A percentile compares a stretch with the other conserved stretches of the same genome.
Evolutionary conservation across 1,284 basidiomycete genomes (phyloP).

Genomic region (Sanghuangporus baumii): DNA sequence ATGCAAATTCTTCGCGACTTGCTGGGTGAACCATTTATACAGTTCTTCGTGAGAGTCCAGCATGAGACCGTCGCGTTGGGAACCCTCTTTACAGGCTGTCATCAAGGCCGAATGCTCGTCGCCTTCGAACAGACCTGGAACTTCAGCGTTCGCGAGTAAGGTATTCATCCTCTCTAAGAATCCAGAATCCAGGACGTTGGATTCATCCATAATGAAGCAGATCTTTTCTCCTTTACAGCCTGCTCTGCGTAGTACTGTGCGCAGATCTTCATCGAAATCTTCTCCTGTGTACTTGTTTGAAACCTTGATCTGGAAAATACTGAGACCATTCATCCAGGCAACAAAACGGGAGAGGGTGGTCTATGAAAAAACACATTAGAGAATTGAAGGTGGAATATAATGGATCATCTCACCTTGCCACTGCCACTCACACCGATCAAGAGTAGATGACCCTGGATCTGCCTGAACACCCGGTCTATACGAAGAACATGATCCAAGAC

Average conservation of each 20-base stretch:
- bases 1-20: constrained; percentile 94
- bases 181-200: constrained; percentile 96
- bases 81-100: constrained; percentile 98
- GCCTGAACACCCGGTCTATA: constrained; percentile 98
- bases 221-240: constrained; percentile 99
- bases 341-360: constrained; percentile 98
- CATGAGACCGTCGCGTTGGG: constrained; percentile 96
- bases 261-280: constrained; percentile 97
- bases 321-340: constrained; percentile 99
- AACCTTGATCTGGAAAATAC: constrained; percentile 98
- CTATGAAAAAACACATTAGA: constrained; percentile 34
- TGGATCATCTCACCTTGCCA: constrained; percentile 70
- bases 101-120: constrained; percentile 96
- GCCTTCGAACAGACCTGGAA: constrained; percentile 97
- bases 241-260: constrained; percentile 87
- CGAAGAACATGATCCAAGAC: constrained; percentile 96
- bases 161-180: constrained; percentile 99
- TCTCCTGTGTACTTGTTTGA: constrained; percentile 98
- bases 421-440: constrained; percentile 97
- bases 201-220: constrained; percentile 99
- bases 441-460: constrained; percentile 93
- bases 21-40: constrained; percentile 95
- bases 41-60: constrained; percentile 96
- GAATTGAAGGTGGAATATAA: not conserved
- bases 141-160: constrained; percentile 97